A percentile compares a stretch with the other conserved stretches of the same genome.
phyloP scores from a whole-genome alignment of 2,329 filamentous ascomycete genomes.

The Ophiostoma pallidulum region DNA sequence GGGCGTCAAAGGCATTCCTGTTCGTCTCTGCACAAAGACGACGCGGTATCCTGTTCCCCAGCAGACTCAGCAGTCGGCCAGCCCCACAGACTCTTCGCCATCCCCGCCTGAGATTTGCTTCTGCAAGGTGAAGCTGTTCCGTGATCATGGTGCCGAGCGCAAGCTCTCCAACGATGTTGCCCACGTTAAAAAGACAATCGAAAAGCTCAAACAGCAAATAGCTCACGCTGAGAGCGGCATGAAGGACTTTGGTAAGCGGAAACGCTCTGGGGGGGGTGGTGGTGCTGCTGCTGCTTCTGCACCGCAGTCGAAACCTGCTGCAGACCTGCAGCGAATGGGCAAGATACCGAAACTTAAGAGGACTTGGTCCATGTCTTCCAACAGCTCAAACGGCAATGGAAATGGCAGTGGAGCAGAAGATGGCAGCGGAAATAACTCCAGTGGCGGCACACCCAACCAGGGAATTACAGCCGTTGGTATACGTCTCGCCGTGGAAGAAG shows the following conservation, averaged over 20 bases:
- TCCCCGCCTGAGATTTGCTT: conserved; percentile 61
- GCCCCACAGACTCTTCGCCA: conserved; percentile 32
- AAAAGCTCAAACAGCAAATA: conserved; percentile 92
- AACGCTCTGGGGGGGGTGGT: conserved; percentile 39
- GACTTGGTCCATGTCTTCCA: conserved; percentile 89
- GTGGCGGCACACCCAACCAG: conserved; percentile 1
- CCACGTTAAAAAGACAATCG: conserved; percentile 92
- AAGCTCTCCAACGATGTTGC: conserved; percentile 92
- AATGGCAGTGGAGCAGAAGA: conserved; percentile 4
- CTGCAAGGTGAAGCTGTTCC: conserved; percentile 95
- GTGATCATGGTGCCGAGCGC: conserved; percentile 88
- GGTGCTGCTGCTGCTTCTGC: no score
- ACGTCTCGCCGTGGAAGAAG: conserved; percentile 56
- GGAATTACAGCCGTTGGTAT: conserved; percentile 17
- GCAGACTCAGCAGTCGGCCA: conserved; percentile 28
- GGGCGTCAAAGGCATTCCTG: conserved; percentile 94
- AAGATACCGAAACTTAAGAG: conserved; percentile 86
- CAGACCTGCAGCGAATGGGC: conserved; percentile 52
- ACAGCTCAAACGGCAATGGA: conserved; percentile 48
- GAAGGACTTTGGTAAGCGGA: conserved; percentile 58
- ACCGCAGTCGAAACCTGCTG: conserved; percentile 9
- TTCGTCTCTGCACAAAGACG: conserved; percentile 87
- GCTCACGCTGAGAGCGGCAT: conserved; percentile 61
- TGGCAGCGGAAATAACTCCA: background rate
- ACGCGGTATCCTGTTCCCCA: conserved; percentile 11